Base-by-base conservation (phyloP, 2,329 filamentous ascomycete genomes). In the Aspergillus intermedius region DNA sequence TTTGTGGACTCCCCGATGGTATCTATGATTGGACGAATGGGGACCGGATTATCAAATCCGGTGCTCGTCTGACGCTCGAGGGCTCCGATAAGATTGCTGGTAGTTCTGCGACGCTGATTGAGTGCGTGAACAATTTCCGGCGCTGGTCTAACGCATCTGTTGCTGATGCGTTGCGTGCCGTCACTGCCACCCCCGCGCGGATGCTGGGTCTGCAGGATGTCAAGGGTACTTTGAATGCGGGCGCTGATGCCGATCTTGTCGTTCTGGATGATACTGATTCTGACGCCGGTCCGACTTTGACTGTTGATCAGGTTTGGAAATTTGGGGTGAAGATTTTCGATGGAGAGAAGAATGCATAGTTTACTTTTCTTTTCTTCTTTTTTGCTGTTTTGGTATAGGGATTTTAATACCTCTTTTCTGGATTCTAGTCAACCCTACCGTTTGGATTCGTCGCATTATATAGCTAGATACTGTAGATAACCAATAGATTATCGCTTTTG, bases 11-110 rank as follows among this genome's bases (percentile, higher is more conserved):
- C 47, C 86, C 87, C 0, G 90, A 95, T 60, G 91, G 91, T 3
- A 77, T 81, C 2, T 95, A 95, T 64, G 80, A 85, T 53, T 95
- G 89, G 88, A 91, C 83, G 4, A 95, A 95, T 49, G 79, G 79
- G 37, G 79, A 81, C 48, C 70, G 76, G 17, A 81, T 82, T 51
- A 60, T 74, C 34, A 75, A 74, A 72, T 80, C 79, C 45, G 89
- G 90, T 0, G 74, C 82, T 0, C 77, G 84, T 48, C 70, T 96
- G 32, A 83, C 87, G 3, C 75, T 94, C 0, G 86, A 94, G 63
- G 87, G 86, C 12, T 88, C 87, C 0, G 80, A 86, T 25, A 87
- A 81, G 50, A 88, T 94, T 62, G 88, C 88, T 12, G 88, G 87
- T 55, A 86, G 82, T 44, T 71, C 68, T 0, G 69, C 70, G 7